Evolutionary conservation across 163 green algal species (phyloP).

Genomic region (Chlorella variabilis): DNA sequence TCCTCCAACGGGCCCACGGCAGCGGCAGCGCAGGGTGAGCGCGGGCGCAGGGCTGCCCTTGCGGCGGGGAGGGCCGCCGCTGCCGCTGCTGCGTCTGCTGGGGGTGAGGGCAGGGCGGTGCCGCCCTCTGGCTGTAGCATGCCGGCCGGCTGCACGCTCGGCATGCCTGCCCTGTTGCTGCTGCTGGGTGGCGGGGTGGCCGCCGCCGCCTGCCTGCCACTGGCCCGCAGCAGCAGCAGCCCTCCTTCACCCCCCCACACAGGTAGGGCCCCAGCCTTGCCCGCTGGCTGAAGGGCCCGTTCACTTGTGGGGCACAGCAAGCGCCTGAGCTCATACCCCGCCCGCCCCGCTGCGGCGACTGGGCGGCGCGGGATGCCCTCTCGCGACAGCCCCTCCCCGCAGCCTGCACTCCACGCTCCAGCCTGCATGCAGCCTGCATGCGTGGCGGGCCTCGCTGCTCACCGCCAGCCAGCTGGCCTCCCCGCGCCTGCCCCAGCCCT

Average conservation of each 20-base stretch:
- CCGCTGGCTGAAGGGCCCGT: background rate
- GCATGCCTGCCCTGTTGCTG: too few species aligned
- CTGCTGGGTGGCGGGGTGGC: too few species aligned
- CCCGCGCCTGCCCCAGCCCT: too few species aligned
- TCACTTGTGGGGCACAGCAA: conserved; percentile 2
- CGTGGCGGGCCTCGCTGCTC: too few species aligned
- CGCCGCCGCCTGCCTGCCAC: background rate
- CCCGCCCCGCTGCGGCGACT: background rate
- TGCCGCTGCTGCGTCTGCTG: background rate
- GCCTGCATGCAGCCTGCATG: too few species aligned
- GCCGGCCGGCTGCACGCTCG: too few species aligned
- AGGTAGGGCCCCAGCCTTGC: conserved; percentile 1
- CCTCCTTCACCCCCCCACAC: background rate
- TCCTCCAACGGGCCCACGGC: conserved; percentile 21
- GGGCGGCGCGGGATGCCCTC: background rate
- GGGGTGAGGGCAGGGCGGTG: too few species aligned
- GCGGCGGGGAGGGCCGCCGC: background rate
- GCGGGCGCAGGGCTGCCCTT: conserved; percentile 20
- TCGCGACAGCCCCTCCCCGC: background rate
- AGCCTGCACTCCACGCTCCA: too few species aligned
- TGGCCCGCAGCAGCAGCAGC: background rate
- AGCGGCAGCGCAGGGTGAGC: background rate
- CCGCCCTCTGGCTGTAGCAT: too few species aligned
- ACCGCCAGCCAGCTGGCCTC: too few species aligned
- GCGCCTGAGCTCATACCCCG: background rate